Evolutionary conservation across 768 basidiomycete genomes (phyloP).

Genomic region (Trametes coccinea): DNA sequence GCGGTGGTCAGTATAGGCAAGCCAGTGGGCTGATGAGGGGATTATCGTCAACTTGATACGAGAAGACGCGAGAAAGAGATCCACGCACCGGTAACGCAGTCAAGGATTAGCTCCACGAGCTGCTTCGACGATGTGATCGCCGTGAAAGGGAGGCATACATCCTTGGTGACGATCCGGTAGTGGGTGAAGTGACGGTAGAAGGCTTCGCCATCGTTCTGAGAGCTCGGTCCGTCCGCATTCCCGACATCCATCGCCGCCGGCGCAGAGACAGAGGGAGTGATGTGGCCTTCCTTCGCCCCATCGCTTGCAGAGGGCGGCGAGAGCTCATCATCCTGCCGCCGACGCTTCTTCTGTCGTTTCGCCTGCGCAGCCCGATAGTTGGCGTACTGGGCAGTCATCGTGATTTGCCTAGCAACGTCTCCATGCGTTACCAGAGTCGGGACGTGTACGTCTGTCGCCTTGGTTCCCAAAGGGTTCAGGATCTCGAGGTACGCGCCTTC

Average conservation of each 20-base stretch:
- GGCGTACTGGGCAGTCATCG: background rate
- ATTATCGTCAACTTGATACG: background rate
- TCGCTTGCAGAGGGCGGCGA: background rate
- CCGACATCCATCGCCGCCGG: background rate
- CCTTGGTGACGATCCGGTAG: conserved; percentile 15
- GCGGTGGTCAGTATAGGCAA: background rate
- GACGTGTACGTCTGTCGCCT: background rate
- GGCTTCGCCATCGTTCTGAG: background rate
- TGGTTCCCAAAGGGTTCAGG: background rate
- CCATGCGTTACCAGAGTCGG: conserved; percentile 4
- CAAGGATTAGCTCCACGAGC: conserved; percentile 1
- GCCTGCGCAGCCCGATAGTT: background rate
- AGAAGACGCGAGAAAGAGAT: background rate
- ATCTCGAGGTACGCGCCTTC: conserved; percentile 1
- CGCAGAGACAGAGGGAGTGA: too few relatives aligned
- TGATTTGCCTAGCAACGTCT: background rate
- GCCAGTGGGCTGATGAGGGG: background rate
- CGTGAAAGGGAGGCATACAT: conserved; percentile 6
- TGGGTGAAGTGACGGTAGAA: conserved; percentile 1
- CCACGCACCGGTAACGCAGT: background rate
- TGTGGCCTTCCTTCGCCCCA: too few relatives aligned
- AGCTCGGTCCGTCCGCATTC: background rate
- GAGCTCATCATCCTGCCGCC: background rate
- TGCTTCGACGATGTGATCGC: conserved; percentile 2
- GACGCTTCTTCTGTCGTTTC: background rate